Base-by-base conservation (phyloP, 805 yeast species). In the Yueomyces sp. region DNA sequence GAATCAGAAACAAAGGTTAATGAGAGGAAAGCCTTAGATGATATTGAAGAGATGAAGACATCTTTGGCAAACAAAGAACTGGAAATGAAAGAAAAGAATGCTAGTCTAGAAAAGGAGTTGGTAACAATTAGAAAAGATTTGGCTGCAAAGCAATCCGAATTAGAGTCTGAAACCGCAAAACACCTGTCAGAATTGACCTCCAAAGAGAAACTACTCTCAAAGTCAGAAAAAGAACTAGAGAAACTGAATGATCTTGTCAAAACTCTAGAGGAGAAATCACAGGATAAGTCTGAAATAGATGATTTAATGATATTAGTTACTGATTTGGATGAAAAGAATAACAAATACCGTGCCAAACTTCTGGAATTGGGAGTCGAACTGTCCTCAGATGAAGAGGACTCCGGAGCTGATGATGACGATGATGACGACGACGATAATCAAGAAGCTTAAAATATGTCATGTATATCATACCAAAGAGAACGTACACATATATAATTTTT, bases 241-340 rank as follows among this genome's bases (percentile, higher is more conserved):
- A 39, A 42, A 4, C 31, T 49, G 34, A 45, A 46, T 36, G 31
- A n/a, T 11, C 43, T 43, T 30, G 31, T 42, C 38, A 29, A 44
- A 26, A 46, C 51, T 26, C 43, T 41, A 39, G 45, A 48, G 26
- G 9, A 26, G 2, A 45, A 48, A 19, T 41, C 44, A 3, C 48
- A 49, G 5, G 55, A 52, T 34, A 46, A 48, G 42, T 42, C 59
- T 31, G 58, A 60, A 47, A 27, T 52, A 39, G 95, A 86, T 52
- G 94, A 85, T 48, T 60, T 86, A 52, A 73, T 86, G 77, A 62
- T 85, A 28, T 64, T 87, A 26, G 76, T 87, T 59, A 74, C 82
- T 26, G 94, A 85, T 40, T 64, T 85, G 51, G 94, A 86, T 46
- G 86, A 81, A 41, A 75, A 73, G 49, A 76, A 76, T 45, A 65